Evolutionary conservation across 2,329 filamentous ascomycete genomes (phyloP).

Genomic region (Niveomyces coronatus): DNA sequence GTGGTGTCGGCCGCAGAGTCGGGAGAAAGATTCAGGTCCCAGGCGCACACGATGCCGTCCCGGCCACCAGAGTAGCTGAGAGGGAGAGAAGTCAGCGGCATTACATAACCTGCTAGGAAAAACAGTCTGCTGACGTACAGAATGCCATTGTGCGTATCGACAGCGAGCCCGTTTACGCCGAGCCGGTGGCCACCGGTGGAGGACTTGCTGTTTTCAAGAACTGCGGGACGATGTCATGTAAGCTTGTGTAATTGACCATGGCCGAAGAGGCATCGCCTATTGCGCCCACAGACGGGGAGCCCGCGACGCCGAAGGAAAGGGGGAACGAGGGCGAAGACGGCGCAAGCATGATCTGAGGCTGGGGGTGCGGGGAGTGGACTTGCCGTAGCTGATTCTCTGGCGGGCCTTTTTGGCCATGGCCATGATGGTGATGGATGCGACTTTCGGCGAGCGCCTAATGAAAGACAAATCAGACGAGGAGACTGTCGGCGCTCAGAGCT

Average conservation of each 20-base stretch:
- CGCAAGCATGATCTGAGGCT: background rate
- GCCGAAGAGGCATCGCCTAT: too few species aligned
- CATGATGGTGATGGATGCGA: constrained; percentile 5
- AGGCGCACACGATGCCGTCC: constrained; percentile 92
- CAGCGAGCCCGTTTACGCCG: constrained; percentile 87
- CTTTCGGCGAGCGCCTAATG: background rate
- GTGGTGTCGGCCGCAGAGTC: constrained; percentile 27
- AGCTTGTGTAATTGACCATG: too few species aligned
- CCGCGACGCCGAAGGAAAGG: background rate
- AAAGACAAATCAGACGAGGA: background rate
- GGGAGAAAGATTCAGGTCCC: constrained; percentile 63
- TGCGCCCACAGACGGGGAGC: too few species aligned
- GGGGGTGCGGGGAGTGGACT: constrained; percentile 11
- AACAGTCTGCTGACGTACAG: constrained; percentile 50
- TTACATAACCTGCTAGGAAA: too few species aligned
- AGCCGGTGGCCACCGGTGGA: constrained; percentile 73
- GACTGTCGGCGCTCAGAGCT: too few species aligned
- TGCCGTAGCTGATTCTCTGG: constrained; percentile 63
- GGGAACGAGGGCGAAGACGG: constrained; percentile 12
- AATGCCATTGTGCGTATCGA: constrained; percentile 73
- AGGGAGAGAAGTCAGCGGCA: constrained; percentile 16
- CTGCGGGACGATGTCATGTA: constrained; percentile 25
- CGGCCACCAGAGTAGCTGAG: constrained; percentile 85
- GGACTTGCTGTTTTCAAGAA: constrained; percentile 48
- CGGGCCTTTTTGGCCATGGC: constrained; percentile 57